Base-by-base conservation (phyloP, 2,329 filamentous ascomycete genomes). In the Tolypocladium ovalisporum region DNA sequence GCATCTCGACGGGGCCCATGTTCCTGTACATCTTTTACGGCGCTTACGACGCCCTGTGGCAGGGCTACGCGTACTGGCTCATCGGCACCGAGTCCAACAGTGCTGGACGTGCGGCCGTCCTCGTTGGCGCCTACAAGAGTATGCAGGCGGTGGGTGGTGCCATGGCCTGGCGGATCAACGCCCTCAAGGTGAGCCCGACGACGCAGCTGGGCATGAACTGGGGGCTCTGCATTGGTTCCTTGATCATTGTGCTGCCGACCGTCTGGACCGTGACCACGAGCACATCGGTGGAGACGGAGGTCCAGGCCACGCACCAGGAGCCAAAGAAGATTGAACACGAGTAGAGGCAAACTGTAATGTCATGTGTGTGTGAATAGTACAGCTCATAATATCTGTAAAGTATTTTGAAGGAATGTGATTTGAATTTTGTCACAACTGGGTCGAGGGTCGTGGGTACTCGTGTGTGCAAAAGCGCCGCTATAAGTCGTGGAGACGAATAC, bases 11-110 rank as follows among this genome's bases (percentile, higher is more conserved):
- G 7, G 85, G 84, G 0, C 84, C 85, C 12, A 85, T 88, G 64
- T 82, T 87, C 64, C 73, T 88, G 17, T 88, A 87, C 73, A 84
- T 88, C 67, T 87, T 86, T 71, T 88, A 87, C 66, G 85, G 86
- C 44, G 78, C 82, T 60, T 86, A 84, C 65, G 86, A 88, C 66
- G 83, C 85, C 1, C 75, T 84, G 22, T 88, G 83, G 83, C 85
- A 88, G 68, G 82, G 80, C 2, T 79, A 75, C 61, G 81, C 83
- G 55, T 86, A 87, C 73, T 87, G 83, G 83, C 65, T 77, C n/a
- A 75, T 78, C 56, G 75, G 76, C 13, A 73, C 76, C 1, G 69
- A 71, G 59, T 75, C 71, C 27, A 76, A 78, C 63, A 73, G 68
- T 19, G 67, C 75, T 0, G 69, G 67, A 0, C 64, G 70, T 12